These are phyloP conservation scores for Leucosporidium creatinivorum DNA, from an alignment of 768 basidiomycete species.

Conservation along the genomic window DNA sequence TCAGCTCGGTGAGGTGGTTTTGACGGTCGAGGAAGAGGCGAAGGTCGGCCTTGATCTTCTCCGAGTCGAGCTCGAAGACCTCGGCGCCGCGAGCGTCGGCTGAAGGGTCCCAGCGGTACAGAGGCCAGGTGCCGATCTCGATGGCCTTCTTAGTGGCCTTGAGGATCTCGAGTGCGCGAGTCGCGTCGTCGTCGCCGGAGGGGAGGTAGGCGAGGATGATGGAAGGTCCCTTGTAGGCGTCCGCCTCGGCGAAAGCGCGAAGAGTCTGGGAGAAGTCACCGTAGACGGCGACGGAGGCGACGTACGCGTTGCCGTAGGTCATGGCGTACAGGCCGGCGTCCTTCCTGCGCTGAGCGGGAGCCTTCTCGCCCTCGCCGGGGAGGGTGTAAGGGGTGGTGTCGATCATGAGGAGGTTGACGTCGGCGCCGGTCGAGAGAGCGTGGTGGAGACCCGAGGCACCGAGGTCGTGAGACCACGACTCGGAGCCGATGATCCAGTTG, in stretches of 20 bases:
- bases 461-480: conserved; percentile 95
- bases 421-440: conserved; percentile 76
- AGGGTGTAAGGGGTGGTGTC: conserved; percentile 74
- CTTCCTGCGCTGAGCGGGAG: conserved; percentile 78
- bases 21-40: conserved; percentile 89
- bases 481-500: conserved; percentile 96
- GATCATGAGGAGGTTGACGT: conserved; percentile 91
- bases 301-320: conserved; percentile 95
- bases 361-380: conserved; percentile 55
- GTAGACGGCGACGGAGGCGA: conserved; percentile 90
- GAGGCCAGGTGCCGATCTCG: conserved; percentile 93
- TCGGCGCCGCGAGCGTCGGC: conserved; percentile 63
- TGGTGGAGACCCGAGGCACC: conserved; percentile 94
- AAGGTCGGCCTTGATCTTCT: conserved; percentile 86
- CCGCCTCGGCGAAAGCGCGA: conserved; percentile 84
- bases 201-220: conserved; percentile 92
- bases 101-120: conserved; percentile 94
- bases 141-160: conserved; percentile 97
- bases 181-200: conserved; percentile 62
- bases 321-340: conserved; percentile 97
- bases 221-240: conserved; percentile 78
- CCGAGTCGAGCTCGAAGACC: conserved; percentile 86
- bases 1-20: conserved; percentile 91
- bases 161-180: conserved; percentile 76
- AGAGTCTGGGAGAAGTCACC: conserved; percentile 91